Evolutionary conservation across 2,329 filamentous ascomycete species (phyloP).

Genomic region (Alternaria panax): DNA sequence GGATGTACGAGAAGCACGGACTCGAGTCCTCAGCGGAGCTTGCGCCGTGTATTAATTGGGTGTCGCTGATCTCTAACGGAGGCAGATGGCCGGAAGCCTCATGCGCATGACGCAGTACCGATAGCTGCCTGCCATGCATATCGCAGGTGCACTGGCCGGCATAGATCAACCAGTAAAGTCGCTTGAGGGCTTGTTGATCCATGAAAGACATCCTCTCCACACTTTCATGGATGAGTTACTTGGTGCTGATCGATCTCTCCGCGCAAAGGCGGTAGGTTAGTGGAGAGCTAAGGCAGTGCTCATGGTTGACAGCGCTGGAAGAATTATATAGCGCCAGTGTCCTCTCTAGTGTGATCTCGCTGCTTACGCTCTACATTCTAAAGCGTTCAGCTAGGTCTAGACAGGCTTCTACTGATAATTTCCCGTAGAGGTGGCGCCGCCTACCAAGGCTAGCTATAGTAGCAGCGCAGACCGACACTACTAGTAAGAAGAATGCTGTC

Average conservation of each 20-base stretch:
- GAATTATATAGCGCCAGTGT: conserved; percentile 27
- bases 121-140: conserved; percentile 25
- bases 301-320: conserved; percentile 21
- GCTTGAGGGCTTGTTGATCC: conserved; percentile 25
- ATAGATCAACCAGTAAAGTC: conserved; percentile 31
- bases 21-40: not conserved
- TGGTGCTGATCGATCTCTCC: conserved; percentile 21
- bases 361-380: conserved; percentile 18
- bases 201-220: conserved; percentile 18
- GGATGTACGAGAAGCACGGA: conserved; percentile 18
- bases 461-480: conserved; percentile 27
- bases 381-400: conserved; percentile 24
- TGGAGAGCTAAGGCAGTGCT: conserved; percentile 23
- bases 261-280: conserved; percentile 20
- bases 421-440: conserved; percentile 22
- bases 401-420: conserved; percentile 23
- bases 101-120: conserved; percentile 24
- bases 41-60: conserved; percentile 14
- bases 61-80: conserved; percentile 22
- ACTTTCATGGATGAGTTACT: conserved; percentile 22
- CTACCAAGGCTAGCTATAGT: conserved; percentile 26
- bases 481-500: not conserved
- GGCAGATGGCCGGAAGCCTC: conserved; percentile 20
- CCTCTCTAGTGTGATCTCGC: conserved; percentile 5
- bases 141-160: conserved; percentile 29